A percentile compares a stretch with the other conserved stretches of the same genome.
phyloP scores from a whole-genome alignment of 176 grass and related monocot species.

The Rhynchospora breviuscula region DNA sequence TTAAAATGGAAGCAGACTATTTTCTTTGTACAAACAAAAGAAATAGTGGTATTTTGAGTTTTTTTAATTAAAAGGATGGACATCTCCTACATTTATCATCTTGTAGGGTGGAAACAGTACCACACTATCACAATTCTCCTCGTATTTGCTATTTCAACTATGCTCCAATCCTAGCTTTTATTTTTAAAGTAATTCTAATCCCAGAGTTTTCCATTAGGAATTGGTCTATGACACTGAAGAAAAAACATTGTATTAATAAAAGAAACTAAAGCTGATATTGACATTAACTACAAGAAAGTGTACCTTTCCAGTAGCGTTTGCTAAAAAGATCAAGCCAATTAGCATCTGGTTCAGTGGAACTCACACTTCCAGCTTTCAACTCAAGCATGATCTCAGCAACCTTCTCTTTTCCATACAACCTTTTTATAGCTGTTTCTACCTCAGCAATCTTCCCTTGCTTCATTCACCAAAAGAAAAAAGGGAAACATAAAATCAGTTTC shows the following conservation, averaged over 20 bases:
- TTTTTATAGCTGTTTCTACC: conserved; percentile 92
- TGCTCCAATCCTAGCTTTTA: background rate
- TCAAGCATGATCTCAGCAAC: conserved; percentile 85
- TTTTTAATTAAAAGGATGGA: background rate
- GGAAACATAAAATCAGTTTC: background rate
- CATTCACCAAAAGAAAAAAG: conserved; percentile 19
- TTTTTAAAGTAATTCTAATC: background rate
- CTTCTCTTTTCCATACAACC: conserved; percentile 84
- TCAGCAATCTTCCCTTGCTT: conserved; percentile 89
- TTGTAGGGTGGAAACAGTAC: background rate
- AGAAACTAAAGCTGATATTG: conserved; percentile 13
- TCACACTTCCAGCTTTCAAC: conserved; percentile 57
- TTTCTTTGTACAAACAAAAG: background rate
- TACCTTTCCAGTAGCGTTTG: conserved; percentile 96
- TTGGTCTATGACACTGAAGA: background rate
- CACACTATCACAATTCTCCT: background rate
- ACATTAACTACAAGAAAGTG: background rate
- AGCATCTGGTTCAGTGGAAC: conserved; percentile 76
- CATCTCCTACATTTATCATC: background rate
- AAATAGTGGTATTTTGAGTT: background rate
- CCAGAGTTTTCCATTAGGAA: background rate
- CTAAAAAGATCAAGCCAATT: conserved; percentile 96
- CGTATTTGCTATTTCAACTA: background rate
- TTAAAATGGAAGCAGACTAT: background rate
- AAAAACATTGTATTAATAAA: background rate